These are phyloP conservation scores for Trametes villosa DNA, from an alignment of 768 basidiomycete species.

Conservation along the genomic window DNA sequence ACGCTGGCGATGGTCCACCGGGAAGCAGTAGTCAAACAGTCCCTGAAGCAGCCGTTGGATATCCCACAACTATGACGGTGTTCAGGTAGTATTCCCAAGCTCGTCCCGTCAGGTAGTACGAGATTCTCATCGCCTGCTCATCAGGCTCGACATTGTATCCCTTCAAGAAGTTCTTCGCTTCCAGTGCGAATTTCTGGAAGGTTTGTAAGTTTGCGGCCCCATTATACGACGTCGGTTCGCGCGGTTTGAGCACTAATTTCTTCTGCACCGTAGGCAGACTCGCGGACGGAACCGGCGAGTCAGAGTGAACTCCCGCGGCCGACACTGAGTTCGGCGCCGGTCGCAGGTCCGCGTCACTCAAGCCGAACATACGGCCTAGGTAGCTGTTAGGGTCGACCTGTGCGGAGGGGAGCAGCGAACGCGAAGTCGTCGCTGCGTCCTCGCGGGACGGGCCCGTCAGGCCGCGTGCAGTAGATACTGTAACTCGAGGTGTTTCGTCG, in stretches of 20 bases:
- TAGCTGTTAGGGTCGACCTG: slow-evolving; percentile 12
- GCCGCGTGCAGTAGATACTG: not conserved
- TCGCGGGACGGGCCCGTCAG: not conserved
- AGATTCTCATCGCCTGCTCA: not conserved
- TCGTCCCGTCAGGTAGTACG: not conserved
- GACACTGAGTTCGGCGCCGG: not conserved
- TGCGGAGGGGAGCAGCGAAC: not conserved
- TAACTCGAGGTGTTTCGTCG: not conserved
- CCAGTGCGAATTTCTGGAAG: slow-evolving; percentile 8
- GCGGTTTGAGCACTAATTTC: slow-evolving; percentile 2
- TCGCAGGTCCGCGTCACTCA: not conserved
- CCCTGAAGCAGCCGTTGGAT: not conserved
- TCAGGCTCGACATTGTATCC: not conserved
- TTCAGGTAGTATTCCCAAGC: not conserved
- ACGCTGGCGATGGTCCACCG: slow-evolving; percentile 1
- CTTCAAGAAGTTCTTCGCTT: slow-evolving; percentile 1
- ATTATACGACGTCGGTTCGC: slow-evolving; percentile 4
- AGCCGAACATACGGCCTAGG: not conserved
- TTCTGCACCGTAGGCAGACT: not conserved
- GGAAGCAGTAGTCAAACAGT: slow-evolving; percentile 18
- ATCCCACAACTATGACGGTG: not conserved
- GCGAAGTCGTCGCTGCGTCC: not conserved
- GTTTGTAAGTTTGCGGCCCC: not conserved
- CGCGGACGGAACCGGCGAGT: not conserved
- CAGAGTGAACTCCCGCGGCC: not conserved